phyloP scores from a whole-genome alignment of 1,284 basidiomycete species.

The Cutaneotrichosporon arboriforme region DNA sequence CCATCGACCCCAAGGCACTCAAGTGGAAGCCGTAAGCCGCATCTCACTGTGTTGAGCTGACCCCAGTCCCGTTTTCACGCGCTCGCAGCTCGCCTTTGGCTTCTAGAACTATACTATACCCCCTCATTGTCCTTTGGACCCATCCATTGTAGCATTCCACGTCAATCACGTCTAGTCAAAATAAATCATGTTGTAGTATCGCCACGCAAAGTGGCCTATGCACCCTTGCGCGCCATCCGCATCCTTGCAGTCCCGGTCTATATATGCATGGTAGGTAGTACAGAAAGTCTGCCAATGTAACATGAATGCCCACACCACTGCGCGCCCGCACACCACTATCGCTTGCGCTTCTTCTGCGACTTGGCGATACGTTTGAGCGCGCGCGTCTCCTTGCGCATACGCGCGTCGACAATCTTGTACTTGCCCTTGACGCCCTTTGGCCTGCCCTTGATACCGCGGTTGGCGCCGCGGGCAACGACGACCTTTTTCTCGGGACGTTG shows the following conservation, averaged over 20 bases:
- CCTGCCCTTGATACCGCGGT: constrained; percentile 84
- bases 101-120: constrained; percentile 51
- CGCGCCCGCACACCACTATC: neutral
- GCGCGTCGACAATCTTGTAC: constrained; percentile 80
- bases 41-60: neutral
- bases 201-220: neutral
- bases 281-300: neutral
- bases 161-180: neutral
- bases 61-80: constrained; percentile 66
- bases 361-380: constrained; percentile 42
- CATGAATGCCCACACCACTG: neutral
- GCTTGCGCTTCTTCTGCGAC: constrained; percentile 33
- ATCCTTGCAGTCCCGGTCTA: neutral
- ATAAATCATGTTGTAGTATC: neutral
- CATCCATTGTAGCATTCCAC: constrained; percentile 4
- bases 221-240: neutral
- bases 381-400: constrained; percentile 46
- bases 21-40: constrained; percentile 71
- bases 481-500: constrained; percentile 65
- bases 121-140: neutral
- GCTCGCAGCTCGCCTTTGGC: constrained; percentile 82
- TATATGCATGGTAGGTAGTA: neutral
- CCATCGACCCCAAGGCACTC: constrained; percentile 74
- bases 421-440: constrained; percentile 94
- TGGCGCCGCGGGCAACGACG: constrained; percentile 85